phyloP scores from a whole-genome alignment of 73 alveolate species.

The Paramecium biaurelia region DNA sequence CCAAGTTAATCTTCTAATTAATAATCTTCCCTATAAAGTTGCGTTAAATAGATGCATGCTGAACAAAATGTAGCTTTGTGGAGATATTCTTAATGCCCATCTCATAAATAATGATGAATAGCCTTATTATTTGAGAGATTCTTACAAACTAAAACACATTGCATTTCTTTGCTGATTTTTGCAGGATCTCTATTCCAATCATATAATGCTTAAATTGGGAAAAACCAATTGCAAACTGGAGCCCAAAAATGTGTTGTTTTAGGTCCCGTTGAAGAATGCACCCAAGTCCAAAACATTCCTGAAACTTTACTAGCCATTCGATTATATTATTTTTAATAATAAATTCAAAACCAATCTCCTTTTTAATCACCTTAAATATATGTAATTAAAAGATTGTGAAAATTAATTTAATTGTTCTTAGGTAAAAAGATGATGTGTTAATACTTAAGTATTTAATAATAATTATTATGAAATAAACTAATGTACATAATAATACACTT shows the following conservation, averaged over 20 bases:
- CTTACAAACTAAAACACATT: slow-evolving; percentile 45
- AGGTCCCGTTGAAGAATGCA: slow-evolving; percentile 61
- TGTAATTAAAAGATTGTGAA: too few relatives aligned
- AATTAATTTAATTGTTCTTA: too few relatives aligned
- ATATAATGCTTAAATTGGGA: slow-evolving; percentile 53
- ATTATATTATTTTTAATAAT: background rate
- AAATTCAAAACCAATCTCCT: background rate
- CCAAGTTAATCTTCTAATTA: slow-evolving; percentile 48
- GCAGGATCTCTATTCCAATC: slow-evolving; percentile 68
- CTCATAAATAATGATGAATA: slow-evolving; percentile 62
- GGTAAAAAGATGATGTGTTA: background rate
- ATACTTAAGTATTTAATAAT: too few relatives aligned
- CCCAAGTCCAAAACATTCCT: slow-evolving; percentile 32
- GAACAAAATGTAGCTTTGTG: slow-evolving; percentile 53
- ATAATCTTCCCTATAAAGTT: slow-evolving; percentile 50
- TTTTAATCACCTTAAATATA: background rate
- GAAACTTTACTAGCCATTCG: slow-evolving; percentile 9
- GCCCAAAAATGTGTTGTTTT: slow-evolving; percentile 68
- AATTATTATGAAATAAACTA: too few relatives aligned
- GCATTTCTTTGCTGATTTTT: slow-evolving; percentile 53
- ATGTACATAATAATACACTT: too few relatives aligned
- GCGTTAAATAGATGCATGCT: slow-evolving; percentile 51
- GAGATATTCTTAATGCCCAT: slow-evolving; percentile 58
- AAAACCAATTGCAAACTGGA: slow-evolving; percentile 50
- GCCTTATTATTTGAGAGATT: background rate